These are phyloP conservation scores for Quercus robur DNA, from an alignment of 306 rosid species.

Conservation along the genomic window DNA sequence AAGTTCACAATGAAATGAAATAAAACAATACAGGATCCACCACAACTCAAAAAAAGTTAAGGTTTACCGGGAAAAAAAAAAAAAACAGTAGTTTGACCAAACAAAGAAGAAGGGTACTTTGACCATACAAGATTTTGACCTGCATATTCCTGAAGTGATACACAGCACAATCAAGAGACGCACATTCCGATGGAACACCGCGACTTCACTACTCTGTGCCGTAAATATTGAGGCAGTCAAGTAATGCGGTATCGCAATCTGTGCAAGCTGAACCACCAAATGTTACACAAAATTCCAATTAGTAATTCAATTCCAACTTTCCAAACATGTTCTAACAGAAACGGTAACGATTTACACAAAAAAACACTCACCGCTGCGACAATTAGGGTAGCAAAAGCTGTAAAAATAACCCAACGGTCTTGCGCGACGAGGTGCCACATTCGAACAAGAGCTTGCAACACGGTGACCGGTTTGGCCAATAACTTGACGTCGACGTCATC, in stretches of 20 bases:
- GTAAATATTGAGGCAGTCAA: slow-evolving; percentile 85
- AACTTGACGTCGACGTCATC: slow-evolving; percentile 38
- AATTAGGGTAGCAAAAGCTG: slow-evolving; percentile 75
- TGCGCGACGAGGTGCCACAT: slow-evolving; percentile 85
- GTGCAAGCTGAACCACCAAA: slow-evolving; percentile 62
- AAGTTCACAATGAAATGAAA: too few species aligned
- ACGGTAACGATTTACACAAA: not conserved
- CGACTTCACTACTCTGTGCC: slow-evolving; percentile 73
- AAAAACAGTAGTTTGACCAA: not conserved
- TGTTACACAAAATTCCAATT: not conserved
- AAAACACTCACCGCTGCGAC: slow-evolving; percentile 60
- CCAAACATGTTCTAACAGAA: not conserved
- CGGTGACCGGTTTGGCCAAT: slow-evolving; percentile 67
- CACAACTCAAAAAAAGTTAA: too few species aligned
- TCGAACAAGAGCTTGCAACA: slow-evolving; percentile 63
- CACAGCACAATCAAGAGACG: slow-evolving; percentile 66
- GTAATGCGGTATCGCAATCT: slow-evolving; percentile 85
- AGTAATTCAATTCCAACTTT: too few species aligned
- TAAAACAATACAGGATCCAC: too few species aligned
- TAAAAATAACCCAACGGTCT: slow-evolving; percentile 76
- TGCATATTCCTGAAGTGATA: slow-evolving; percentile 85
- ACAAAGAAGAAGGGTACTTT: slow-evolving; percentile 44
- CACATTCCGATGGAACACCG: slow-evolving; percentile 75
- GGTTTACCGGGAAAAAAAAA: not conserved
- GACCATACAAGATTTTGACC: slow-evolving; percentile 99